Base-by-base conservation (phyloP, 2,329 filamentous ascomycete genomes). In the Fusarium robinianum region DNA sequence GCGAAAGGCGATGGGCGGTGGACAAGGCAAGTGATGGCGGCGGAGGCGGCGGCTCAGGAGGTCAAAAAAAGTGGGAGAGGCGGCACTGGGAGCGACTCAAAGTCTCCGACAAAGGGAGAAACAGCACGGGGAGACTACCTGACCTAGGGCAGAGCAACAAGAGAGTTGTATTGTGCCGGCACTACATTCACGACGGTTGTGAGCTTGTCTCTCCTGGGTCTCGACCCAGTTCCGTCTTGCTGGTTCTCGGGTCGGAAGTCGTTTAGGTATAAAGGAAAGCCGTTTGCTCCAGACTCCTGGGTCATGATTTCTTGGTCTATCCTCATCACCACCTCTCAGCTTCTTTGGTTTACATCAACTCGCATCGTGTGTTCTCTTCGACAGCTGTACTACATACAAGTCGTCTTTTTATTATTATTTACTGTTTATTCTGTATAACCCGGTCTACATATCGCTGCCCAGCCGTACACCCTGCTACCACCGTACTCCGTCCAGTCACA, bases 211-310 rank as follows among this genome's bases (percentile, higher is more conserved):
- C 31, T 49, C 31, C 29, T 50, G 27, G 50, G 49, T 41, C 52
- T 35, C 53, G 52, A 48, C 46, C 46, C 47, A 37, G 46, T 51
- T 51, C 53, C 54, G 42, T 42, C 48, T 48, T 31, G 41, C 47
- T 53, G 51, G 48, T 44, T 53, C 39, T 42, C 27, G 38, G 35
- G 55, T 46, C 42, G 34, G n/a, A n/a, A 41, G 51, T 40, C 50
- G 43, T 16, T 36, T 55, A 45, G 52, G 49, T 59, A 59, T 60
- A 60, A 60, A 53, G 42, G 33, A 57, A 57, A 60, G 57, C 53
- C 57, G 57, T 58, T 57, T 51, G 41, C 54, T 56, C 57, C 57
- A 39, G 46, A 45, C 39, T 58, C 43, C 46, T 60, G 57, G 54
- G 46, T 48, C 46, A 41, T 24, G 12, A 40, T 46, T 24, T 37